Evolutionary conservation across 805 yeast species (phyloP).

Genomic region (Ogataea parapolymorpha): DNA sequence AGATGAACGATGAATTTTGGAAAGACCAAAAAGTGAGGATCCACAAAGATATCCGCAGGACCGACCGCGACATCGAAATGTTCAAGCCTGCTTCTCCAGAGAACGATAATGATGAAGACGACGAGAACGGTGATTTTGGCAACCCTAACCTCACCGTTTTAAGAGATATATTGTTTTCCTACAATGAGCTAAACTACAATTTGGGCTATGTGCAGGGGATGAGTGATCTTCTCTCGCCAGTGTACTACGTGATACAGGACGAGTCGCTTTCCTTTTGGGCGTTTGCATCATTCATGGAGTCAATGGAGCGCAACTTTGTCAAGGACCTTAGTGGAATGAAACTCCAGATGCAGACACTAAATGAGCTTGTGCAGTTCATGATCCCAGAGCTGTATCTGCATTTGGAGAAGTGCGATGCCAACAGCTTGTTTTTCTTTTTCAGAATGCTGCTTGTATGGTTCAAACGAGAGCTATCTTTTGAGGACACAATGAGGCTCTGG

Average conservation of each 20-base stretch:
- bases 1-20: constrained; percentile 66
- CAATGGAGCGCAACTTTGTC: constrained; percentile 92
- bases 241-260: constrained; percentile 64
- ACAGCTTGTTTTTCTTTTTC: constrained; percentile 88
- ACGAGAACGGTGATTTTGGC: constrained; percentile 56
- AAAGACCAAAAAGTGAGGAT: constrained; percentile 85
- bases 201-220: constrained; percentile 97
- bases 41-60: constrained; percentile 89
- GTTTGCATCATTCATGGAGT: constrained; percentile 81
- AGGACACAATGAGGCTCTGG: constrained; percentile 80
- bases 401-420: constrained; percentile 82
- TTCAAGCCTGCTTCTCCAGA: constrained; percentile 40
- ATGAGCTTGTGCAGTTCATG: constrained; percentile 86
- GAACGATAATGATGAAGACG: constrained; percentile 34
- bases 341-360: constrained; percentile 77
- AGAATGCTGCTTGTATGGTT: constrained; percentile 95
- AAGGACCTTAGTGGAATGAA: constrained; percentile 94
- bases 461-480: constrained; percentile 84
- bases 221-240: constrained; percentile 89
- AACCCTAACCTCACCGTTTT: constrained; percentile 73
- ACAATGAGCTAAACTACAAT: constrained; percentile 76
- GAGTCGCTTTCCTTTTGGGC: constrained; percentile 86
- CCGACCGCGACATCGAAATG: constrained; percentile 74
- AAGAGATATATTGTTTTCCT: constrained; percentile 78
- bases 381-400: constrained; percentile 81